A percentile compares a stretch with the other conserved stretches of the same genome.
Conservation (phyloP, 2,329 filamentous ascomycete genomes). For the Penicillium decumbens region DNA sequence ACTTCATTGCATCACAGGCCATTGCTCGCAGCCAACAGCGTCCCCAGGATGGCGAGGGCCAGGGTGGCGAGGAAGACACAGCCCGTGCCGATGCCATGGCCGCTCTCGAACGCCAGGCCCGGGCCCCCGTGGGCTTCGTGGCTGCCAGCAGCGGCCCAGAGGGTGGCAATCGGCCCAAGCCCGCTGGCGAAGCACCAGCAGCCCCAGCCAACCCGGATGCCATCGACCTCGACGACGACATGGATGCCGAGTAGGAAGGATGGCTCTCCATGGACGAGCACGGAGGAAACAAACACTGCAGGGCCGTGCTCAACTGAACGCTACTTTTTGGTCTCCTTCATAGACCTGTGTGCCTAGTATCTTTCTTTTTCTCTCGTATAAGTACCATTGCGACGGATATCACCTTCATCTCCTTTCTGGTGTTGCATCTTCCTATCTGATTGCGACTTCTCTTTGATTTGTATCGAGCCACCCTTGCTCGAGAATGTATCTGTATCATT, state of each 20-base stretch:
- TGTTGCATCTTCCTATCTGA: conserved; percentile 6
- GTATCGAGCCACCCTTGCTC: background rate
- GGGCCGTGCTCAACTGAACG: conserved; percentile 5
- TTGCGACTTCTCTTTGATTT: conserved; percentile 4
- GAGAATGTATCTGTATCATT: conserved; percentile 1
- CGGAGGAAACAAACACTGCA: background rate
- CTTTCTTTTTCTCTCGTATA: conserved; percentile 9
- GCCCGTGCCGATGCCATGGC: conserved; percentile 75
- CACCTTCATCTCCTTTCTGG: conserved; percentile 1
- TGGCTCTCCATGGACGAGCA: background rate
- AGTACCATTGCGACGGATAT: conserved; percentile 15
- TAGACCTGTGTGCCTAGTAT: conserved; percentile 9
- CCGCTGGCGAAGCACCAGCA: conserved; percentile 30
- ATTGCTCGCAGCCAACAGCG: conserved; percentile 70
- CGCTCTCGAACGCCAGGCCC: conserved; percentile 79
- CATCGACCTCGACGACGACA: conserved; percentile 69
- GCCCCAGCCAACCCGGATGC: conserved; percentile 70
- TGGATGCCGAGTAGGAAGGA: conserved; percentile 32
- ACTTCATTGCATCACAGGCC: conserved; percentile 95
- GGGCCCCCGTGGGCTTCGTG: conserved; percentile 85
- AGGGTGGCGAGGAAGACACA: conserved; percentile 42
- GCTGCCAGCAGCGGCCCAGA: conserved; percentile 72
- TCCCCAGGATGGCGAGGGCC: conserved; percentile 34
- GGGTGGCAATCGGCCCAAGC: conserved; percentile 51
- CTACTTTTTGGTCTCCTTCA: conserved; percentile 9